Percentiles rank a stretch among this genome's conserved stretches.
Conservation (phyloP, 2,329 filamentous ascomycete species). For the Emericellopsis atlantica region DNA sequence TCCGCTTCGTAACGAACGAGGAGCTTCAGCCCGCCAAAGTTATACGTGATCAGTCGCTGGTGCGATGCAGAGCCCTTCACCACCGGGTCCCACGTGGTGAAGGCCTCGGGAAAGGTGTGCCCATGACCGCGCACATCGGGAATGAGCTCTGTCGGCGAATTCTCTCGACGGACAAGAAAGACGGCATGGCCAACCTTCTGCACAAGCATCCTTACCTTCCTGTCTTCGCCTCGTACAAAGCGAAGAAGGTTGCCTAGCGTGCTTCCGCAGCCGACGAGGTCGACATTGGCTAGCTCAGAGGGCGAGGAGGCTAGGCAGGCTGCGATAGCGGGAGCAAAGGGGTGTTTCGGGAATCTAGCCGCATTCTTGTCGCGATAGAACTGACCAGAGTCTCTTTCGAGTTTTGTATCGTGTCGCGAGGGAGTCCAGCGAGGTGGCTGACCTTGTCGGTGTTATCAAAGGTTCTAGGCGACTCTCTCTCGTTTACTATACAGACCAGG, state of each 20-base stretch:
- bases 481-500: slow-evolving; percentile 13
- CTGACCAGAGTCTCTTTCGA: slow-evolving; percentile 30
- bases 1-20: slow-evolving; percentile 43
- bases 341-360: slow-evolving; percentile 32
- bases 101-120: slow-evolving; percentile 52
- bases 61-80: slow-evolving; percentile 45
- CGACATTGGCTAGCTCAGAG: slow-evolving; percentile 17
- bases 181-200: slow-evolving; percentile 40
- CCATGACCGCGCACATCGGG: slow-evolving; percentile 45
- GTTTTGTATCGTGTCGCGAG: slow-evolving; percentile 12
- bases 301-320: slow-evolving; percentile 18
- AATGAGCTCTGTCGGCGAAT: slow-evolving; percentile 44
- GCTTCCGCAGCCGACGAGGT: slow-evolving; percentile 49
- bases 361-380: slow-evolving; percentile 44
- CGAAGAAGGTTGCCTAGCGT: slow-evolving; percentile 45
- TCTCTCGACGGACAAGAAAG: slow-evolving; percentile 47
- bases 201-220: slow-evolving; percentile 41
- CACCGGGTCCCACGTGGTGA: slow-evolving; percentile 48
- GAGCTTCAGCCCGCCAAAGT: slow-evolving; percentile 28
- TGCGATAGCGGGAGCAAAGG: slow-evolving; percentile 34
- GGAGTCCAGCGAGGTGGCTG: slow-evolving; percentile 37
- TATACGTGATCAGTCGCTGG: slow-evolving; percentile 47
- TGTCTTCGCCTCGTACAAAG: slow-evolving; percentile 30
- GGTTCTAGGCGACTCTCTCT: neutral
- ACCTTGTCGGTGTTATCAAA: slow-evolving; percentile 14